Percentiles rank a stretch among this genome's conserved stretches.
phyloP scores from a whole-genome alignment of 1,284 basidiomycete species.

The Tilletia horrida region DNA sequence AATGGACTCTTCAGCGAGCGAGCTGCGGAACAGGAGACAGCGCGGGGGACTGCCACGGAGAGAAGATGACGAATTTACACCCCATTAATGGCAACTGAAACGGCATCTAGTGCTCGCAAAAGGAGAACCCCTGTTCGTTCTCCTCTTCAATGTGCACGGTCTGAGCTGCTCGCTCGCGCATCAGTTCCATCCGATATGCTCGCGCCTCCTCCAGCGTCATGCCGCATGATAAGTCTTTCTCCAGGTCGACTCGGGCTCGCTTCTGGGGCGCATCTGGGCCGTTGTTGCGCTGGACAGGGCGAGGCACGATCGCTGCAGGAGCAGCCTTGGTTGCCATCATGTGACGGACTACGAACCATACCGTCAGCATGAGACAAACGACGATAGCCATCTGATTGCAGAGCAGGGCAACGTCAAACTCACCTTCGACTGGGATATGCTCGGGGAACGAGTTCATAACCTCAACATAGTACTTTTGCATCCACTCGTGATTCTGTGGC shows the following conservation, averaged over 20 bases:
- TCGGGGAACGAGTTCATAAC: neutral
- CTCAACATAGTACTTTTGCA: neutral
- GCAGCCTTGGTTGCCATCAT: neutral
- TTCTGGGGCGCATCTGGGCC: neutral
- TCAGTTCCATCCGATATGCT: constrained; percentile 1
- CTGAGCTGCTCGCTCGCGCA: constrained; percentile 9
- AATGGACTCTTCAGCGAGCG: no score
- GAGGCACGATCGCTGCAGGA: constrained; percentile 1
- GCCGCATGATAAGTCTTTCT: neutral
- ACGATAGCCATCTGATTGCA: neutral
- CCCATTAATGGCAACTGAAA: no score
- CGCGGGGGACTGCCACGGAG: no score
- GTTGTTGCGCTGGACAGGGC: neutral
- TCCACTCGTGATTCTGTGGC: constrained; percentile 56
- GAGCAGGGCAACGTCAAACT: neutral
- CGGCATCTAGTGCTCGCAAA: constrained; percentile 6
- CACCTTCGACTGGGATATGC: neutral
- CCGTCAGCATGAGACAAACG: neutral
- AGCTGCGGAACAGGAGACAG: no score
- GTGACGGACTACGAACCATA: neutral
- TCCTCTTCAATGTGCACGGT: neutral
- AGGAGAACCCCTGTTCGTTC: constrained; percentile 2
- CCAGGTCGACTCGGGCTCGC: neutral
- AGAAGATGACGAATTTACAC: no score
- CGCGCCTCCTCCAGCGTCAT: constrained; percentile 5